phyloP scores from a whole-genome alignment of 306 rosid species.

The Casuarina glauca region DNA sequence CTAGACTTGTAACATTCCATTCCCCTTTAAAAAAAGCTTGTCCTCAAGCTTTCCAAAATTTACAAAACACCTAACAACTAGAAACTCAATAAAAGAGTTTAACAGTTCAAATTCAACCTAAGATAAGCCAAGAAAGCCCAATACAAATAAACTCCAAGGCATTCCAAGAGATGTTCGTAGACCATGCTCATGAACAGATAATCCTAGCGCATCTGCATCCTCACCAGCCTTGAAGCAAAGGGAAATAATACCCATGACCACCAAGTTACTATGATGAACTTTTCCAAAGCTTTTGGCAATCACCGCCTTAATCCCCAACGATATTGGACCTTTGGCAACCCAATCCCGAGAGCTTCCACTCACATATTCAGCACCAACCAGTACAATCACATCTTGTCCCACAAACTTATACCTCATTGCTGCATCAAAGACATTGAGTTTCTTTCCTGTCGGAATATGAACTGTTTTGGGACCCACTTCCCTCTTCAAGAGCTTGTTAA shows the following conservation, averaged over 20 bases:
- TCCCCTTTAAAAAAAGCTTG: too few species aligned
- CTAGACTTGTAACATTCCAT: too few species aligned
- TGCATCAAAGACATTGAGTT: conserved; percentile 74
- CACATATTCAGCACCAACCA: conserved; percentile 94
- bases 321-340: conserved; percentile 99
- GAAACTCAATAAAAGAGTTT: too few species aligned
- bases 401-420: conserved; percentile 76
- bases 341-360: conserved; percentile 94
- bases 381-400: conserved; percentile 71
- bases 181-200: conserved; percentile 93
- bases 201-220: conserved; percentile 80
- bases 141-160: too few species aligned
- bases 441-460: conserved; percentile 85
- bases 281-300: conserved; percentile 89
- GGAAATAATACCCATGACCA: conserved; percentile 91
- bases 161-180: too few species aligned
- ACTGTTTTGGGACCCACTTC: conserved; percentile 88
- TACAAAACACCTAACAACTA: too few species aligned
- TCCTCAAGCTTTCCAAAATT: too few species aligned
- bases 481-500: conserved; percentile 87
- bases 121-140: too few species aligned
- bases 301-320: conserved; percentile 93
- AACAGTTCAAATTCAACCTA: too few species aligned
- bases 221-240: conserved; percentile 86
- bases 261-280: conserved; percentile 94